Percentiles rank a stretch among this genome's conserved stretches.
These are phyloP conservation scores for Aspergillus novofumigatus DNA, from an alignment of 2,329 filamentous ascomycete species.

Conservation along the genomic window DNA sequence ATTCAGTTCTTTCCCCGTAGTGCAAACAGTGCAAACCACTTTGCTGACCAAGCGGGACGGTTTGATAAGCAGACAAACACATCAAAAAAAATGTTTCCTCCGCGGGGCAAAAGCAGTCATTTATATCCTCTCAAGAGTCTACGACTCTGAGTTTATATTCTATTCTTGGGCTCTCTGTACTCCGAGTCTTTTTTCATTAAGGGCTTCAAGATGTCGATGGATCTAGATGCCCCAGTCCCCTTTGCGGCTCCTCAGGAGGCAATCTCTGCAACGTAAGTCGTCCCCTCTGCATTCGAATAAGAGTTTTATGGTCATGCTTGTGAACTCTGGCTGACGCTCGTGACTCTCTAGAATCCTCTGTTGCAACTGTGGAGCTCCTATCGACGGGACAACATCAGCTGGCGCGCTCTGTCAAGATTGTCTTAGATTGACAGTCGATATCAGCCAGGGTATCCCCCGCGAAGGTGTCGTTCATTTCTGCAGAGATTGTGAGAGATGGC, in stretches of 20 bases:
- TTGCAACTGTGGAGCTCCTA: constrained; percentile 93
- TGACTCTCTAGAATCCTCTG: constrained; percentile 70
- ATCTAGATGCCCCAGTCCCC: constrained; percentile 54
- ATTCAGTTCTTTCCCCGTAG: not conserved
- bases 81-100: not conserved
- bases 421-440: constrained; percentile 89
- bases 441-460: constrained; percentile 83
- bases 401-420: constrained; percentile 95
- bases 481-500: constrained; percentile 90
- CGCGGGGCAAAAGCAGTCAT: not conserved
- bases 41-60: not conserved
- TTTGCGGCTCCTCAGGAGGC: constrained; percentile 40
- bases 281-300: constrained; percentile 1
- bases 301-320: constrained; percentile 11
- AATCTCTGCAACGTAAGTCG: constrained; percentile 52
- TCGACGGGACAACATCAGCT: constrained; percentile 81
- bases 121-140: not conserved
- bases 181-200: not conserved
- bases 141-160: not conserved
- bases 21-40: constrained; percentile 2
- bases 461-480: constrained; percentile 89
- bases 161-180: not conserved
- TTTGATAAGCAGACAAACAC: not conserved
- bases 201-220: constrained; percentile 44
- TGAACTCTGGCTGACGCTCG: constrained; percentile 12